Evolutionary conservation across 345 rosid genomes (phyloP).

Genomic region (Barbarea vulgaris): DNA sequence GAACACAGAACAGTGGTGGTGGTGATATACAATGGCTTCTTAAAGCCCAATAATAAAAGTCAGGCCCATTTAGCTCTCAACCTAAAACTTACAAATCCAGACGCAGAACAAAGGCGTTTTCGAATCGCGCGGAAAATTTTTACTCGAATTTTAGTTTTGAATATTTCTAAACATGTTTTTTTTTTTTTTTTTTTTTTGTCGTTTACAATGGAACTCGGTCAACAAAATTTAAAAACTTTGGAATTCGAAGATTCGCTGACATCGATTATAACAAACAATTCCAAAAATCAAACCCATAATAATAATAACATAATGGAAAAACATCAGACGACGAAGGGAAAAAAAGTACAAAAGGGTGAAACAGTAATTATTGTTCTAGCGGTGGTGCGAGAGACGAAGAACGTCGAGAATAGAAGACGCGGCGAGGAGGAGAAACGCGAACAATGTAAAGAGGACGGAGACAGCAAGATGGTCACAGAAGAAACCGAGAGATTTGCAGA

Average conservation of each 20-base stretch:
- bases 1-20: neutral
- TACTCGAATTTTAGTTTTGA: neutral
- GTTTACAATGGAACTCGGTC: slow-evolving; percentile 22
- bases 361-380: neutral
- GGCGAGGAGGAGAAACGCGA: slow-evolving; percentile 60
- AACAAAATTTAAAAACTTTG: slow-evolving; percentile 35
- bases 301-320: slow-evolving; percentile 6
- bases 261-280: slow-evolving; percentile 28
- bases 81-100: neutral
- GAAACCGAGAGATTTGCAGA: slow-evolving; percentile 68
- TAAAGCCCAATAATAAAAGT: slow-evolving; percentile 14
- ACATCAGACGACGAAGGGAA: neutral
- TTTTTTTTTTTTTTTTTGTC: neutral
- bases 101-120: slow-evolving; percentile 2
- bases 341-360: neutral
- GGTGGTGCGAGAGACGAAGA: slow-evolving; percentile 51
- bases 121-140: neutral
- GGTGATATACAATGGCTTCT: neutral
- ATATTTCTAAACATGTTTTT: neutral
- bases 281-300: neutral
- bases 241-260: slow-evolving; percentile 29
- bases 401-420: slow-evolving; percentile 64
- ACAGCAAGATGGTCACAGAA: slow-evolving; percentile 76
- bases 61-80: slow-evolving; percentile 12
- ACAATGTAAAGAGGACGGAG: slow-evolving; percentile 71